Evolutionary conservation across 2,329 filamentous ascomycete genomes (phyloP).

Genomic region (Claviceps arundinis): DNA sequence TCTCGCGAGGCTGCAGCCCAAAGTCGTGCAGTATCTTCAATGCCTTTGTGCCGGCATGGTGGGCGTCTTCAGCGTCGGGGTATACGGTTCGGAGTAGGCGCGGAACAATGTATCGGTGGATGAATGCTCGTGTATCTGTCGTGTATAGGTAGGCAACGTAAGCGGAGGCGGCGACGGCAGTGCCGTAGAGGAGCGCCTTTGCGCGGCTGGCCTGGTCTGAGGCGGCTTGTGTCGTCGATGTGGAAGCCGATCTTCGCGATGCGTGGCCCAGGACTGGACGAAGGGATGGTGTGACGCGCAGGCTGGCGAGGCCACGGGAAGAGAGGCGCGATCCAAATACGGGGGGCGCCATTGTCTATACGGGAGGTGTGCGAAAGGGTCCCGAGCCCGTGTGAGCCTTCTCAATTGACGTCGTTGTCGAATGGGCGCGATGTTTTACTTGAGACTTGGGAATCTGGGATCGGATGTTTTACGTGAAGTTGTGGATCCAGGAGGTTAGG

Average conservation of each 20-base stretch:
- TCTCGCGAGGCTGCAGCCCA: constrained; percentile 70
- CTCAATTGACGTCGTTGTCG: constrained; percentile 5
- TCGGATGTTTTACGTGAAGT: background rate
- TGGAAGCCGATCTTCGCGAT: constrained; percentile 19
- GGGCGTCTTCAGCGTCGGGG: constrained; percentile 81
- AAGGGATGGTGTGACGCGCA: constrained; percentile 1
- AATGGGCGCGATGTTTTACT: background rate
- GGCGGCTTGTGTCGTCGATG: constrained; percentile 15
- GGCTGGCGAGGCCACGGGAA: constrained; percentile 5
- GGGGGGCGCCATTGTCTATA: constrained; percentile 7
- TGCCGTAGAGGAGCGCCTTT: constrained; percentile 27
- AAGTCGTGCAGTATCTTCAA: constrained; percentile 62
- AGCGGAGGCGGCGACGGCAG: constrained; percentile 26
- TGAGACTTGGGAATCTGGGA: background rate
- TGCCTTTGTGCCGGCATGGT: constrained; percentile 60
- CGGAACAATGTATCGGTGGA: constrained; percentile 55
- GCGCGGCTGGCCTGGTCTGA: constrained; percentile 17
- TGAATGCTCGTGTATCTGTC: constrained; percentile 61
- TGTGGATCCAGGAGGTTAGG: background rate
- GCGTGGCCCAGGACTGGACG: constrained; percentile 7
- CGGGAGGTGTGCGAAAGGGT: background rate
- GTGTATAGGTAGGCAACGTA: constrained; percentile 49
- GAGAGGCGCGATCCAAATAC: constrained; percentile 7
- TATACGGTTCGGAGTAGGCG: constrained; percentile 52
- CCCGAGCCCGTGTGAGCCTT: constrained; percentile 7